A percentile compares a stretch with the other conserved stretches of the same genome.
These are phyloP conservation scores for Colletotrichum siamense DNA, from an alignment of 2,329 filamentous ascomycete genomes.

Conservation along the genomic window DNA sequence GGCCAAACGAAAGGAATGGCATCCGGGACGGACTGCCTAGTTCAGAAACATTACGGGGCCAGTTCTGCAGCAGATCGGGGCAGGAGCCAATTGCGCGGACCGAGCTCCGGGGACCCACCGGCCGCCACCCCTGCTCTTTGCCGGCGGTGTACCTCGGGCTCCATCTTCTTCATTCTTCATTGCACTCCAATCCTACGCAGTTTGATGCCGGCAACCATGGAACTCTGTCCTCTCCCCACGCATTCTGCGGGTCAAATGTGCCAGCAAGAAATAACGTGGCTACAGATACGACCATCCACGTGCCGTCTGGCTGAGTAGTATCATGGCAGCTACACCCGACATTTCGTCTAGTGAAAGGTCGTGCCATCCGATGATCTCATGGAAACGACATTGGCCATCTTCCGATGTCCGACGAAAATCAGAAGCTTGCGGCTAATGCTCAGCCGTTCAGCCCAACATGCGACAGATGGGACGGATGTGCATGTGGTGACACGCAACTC, in stretches of 20 bases:
- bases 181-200: background rate
- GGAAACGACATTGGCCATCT: background rate
- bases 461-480: background rate
- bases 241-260: background rate
- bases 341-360: background rate
- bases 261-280: background rate
- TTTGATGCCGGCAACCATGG: background rate
- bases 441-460: background rate
- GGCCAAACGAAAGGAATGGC: background rate
- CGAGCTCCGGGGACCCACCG: background rate
- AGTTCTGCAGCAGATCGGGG: background rate
- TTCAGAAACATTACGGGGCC: background rate
- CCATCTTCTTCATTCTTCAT: background rate
- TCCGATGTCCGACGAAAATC: background rate
- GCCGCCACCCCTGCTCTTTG: conserved; percentile 1
- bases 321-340: background rate
- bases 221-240: background rate
- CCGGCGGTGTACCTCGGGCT: conserved; percentile 15
- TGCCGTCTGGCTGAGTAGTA: background rate
- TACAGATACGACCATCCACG: background rate
- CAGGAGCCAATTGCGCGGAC: conserved; percentile 9
- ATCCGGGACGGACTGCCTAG: background rate
- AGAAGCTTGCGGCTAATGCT: background rate
- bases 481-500: background rate
- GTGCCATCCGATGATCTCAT: background rate